phyloP scores from a whole-genome alignment of 805 yeast genomes.

The Candida qinlingensis region DNA sequence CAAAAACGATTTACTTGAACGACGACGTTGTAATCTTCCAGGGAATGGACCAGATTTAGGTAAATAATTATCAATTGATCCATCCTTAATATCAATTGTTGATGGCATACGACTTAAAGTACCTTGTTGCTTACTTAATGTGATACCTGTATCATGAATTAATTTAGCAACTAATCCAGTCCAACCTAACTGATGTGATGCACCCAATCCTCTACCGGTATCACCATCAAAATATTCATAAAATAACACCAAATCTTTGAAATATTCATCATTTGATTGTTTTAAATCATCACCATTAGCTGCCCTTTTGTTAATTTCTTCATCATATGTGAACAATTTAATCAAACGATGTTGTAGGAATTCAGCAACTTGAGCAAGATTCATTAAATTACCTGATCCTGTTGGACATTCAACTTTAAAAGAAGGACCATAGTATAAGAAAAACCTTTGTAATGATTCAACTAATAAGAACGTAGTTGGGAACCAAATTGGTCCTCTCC shows the following conservation, averaged over 20 bases:
- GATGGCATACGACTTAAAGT: conserved; percentile 6
- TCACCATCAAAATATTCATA: conserved; percentile 92
- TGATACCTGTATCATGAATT: conserved; percentile 82
- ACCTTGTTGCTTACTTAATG: conserved; percentile 32
- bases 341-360: conserved; percentile 83
- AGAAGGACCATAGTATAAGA: conserved; percentile 80
- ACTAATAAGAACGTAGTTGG: conserved; percentile 83
- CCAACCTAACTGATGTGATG: conserved; percentile 96
- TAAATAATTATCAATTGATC: conserved; percentile 14
- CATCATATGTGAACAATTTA: conserved; percentile 66
- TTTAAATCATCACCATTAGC: conserved; percentile 67
- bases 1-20: conserved; percentile 68
- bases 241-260: conserved; percentile 71
- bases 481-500: conserved; percentile 98
- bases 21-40: conserved; percentile 55
- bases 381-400: conserved; percentile 70
- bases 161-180: conserved; percentile 88
- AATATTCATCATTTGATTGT: conserved; percentile 60
- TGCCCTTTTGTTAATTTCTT: conserved; percentile 60
- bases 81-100: not conserved
- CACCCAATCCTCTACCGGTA: conserved; percentile 89
- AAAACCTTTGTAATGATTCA: conserved; percentile 83
- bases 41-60: conserved; percentile 40
- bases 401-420: conserved; percentile 85
- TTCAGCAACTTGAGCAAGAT: conserved; percentile 86